Percentiles rank a stretch among this genome's conserved stretches.
Conservation (phyloP, 2,329 filamentous ascomycete species). For the Colletotrichum paranaense region DNA sequence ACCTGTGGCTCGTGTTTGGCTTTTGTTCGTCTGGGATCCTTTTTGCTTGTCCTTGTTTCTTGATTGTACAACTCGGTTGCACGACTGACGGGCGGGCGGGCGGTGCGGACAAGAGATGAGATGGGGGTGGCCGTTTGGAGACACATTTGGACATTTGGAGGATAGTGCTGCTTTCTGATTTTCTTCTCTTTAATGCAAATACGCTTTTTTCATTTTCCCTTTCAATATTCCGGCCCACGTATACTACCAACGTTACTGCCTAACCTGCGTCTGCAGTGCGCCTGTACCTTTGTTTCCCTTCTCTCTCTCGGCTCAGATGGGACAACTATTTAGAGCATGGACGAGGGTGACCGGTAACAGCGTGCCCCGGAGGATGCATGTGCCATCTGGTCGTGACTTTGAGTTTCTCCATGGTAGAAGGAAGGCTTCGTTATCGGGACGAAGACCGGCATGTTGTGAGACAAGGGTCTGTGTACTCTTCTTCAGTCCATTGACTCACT, state of each 20-base stretch:
- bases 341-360: not conserved
- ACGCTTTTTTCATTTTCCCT: slow-evolving; percentile 4
- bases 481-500: not conserved
- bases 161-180: not conserved
- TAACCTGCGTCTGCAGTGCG: not conserved
- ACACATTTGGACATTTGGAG: slow-evolving; percentile 4
- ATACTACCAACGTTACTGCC: not conserved
- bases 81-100: not conserved
- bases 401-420: not conserved
- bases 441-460: slow-evolving; percentile 7
- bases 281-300: no score
- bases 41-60: not conserved
- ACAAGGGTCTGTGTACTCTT: not conserved
- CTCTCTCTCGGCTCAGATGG: not conserved
- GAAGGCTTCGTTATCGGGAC: slow-evolving; percentile 23
- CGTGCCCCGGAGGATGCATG: slow-evolving; percentile 16
- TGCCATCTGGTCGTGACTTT: slow-evolving; percentile 28
- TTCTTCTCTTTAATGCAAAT: slow-evolving; percentile 8
- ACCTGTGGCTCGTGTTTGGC: not conserved
- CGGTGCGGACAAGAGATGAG: not conserved
- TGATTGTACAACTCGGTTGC: not conserved
- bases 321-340: slow-evolving; percentile 16
- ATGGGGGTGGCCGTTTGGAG: not conserved
- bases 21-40: not conserved
- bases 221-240: not conserved